These are phyloP conservation scores for Neurospora intermedia DNA, from an alignment of 495 filamentous ascomycete genomes.

Conservation along the genomic window DNA sequence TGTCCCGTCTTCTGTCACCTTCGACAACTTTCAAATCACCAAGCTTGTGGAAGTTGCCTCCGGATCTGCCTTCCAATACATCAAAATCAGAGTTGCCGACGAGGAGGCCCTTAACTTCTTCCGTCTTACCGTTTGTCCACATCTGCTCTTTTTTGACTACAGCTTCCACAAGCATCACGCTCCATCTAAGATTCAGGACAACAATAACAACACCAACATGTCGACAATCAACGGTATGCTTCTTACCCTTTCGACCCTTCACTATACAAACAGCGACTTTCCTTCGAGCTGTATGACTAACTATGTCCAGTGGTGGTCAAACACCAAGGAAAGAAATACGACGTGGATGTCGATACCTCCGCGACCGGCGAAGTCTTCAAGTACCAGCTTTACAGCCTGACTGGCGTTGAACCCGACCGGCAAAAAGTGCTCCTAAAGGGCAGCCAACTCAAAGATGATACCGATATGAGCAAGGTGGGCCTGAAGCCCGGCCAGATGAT, in stretches of 20 bases:
- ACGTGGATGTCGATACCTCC: conserved; percentile 79
- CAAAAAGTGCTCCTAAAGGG: conserved; percentile 95
- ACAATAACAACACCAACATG: conserved; percentile 6
- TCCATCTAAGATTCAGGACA: background rate
- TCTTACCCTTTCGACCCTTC: background rate
- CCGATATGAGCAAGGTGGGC: conserved; percentile 68
- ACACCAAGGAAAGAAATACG: conserved; percentile 86
- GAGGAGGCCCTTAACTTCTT: background rate
- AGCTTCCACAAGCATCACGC: background rate
- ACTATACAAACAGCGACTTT: background rate
- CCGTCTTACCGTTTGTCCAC: background rate
- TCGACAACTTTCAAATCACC: conserved; percentile 11
- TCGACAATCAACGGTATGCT: conserved; percentile 18
- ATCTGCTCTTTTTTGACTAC: background rate
- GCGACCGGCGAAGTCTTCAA: conserved; percentile 89
- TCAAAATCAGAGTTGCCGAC: background rate
- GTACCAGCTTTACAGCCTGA: conserved; percentile 87
- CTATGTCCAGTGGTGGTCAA: conserved; percentile 70
- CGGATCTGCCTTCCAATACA: background rate
- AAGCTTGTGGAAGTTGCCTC: background rate
- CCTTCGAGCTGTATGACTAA: conserved; percentile 4
- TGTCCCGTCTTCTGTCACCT: conserved; percentile 9
- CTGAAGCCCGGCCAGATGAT: conserved; percentile 79
- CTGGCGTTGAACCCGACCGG: conserved; percentile 88
- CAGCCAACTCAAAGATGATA: conserved; percentile 90